Evolutionary conservation across 2,329 filamentous ascomycete species (phyloP).

Genomic region (Ambrosiella xylebori): DNA sequence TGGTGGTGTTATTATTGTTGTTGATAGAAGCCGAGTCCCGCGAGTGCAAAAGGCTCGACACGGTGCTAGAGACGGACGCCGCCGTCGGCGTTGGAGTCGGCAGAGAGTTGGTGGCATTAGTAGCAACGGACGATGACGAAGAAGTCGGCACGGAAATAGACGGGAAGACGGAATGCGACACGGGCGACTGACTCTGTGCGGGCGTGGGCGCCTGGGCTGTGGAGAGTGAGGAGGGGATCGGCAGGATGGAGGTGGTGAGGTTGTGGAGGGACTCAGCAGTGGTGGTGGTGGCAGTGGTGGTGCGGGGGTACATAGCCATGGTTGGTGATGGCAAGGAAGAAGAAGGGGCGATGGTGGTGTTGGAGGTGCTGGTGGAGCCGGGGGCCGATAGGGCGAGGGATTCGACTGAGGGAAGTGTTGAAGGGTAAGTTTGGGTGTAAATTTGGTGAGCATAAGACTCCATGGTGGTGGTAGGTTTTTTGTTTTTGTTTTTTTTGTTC

Average conservation of each 20-base stretch:
- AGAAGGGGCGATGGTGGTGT: background rate
- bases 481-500: background rate
- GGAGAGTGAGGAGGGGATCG: background rate
- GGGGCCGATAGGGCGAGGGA: conserved; percentile 2
- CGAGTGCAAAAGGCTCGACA: conserved; percentile 12
- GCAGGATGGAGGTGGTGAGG: background rate
- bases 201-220: conserved; percentile 1
- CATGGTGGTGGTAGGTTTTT: background rate
- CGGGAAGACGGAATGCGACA: conserved; percentile 2
- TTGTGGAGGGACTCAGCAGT: background rate
- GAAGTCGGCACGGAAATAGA: conserved; percentile 5
- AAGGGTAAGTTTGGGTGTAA: conserved; percentile 4
- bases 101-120: background rate
- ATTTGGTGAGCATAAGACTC: conserved; percentile 1
- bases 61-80: conserved; percentile 2
- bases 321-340: conserved; percentile 8
- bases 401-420: conserved; percentile 10
- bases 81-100: background rate
- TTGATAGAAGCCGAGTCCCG: conserved; percentile 15
- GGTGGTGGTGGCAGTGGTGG: background rate
- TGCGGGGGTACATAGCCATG: conserved; percentile 7
- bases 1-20: conserved; percentile 12
- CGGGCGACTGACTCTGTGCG: conserved; percentile 5
- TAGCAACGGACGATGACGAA: background rate
- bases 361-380: background rate